These are phyloP conservation scores for Saccharomyces eubayanus DNA, from an alignment of 805 yeast species.

Conservation along the genomic window DNA sequence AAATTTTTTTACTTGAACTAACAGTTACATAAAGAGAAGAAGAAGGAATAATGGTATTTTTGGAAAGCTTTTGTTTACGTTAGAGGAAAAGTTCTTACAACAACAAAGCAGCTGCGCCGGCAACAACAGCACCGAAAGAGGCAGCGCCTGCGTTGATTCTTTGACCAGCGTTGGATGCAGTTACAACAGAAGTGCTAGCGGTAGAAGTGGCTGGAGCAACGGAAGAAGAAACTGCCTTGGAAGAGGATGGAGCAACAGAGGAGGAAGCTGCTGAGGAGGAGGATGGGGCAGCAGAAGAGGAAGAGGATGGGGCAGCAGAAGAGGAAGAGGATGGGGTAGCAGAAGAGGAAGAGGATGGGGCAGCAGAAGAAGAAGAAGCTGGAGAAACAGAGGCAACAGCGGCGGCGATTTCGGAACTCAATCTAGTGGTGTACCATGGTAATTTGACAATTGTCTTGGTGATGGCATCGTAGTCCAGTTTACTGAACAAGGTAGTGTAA, in stretches of 20 bases:
- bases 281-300: slow-evolving; percentile 1
- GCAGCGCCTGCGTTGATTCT: background rate
- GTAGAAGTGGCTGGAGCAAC: slow-evolving; percentile 1
- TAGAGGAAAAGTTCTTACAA: background rate
- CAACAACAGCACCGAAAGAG: background rate
- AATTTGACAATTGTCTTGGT: slow-evolving; percentile 24
- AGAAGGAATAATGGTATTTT: background rate
- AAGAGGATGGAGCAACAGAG: slow-evolving; percentile 3
- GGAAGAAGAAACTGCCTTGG: slow-evolving; percentile 3
- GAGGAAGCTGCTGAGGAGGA: slow-evolving; percentile 1
- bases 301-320: background rate
- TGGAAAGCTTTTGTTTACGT: background rate
- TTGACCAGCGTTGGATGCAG: background rate
- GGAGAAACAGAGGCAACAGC: slow-evolving; percentile 1
- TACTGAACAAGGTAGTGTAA: slow-evolving; percentile 26
- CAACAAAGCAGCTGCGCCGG: background rate
- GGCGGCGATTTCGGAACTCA: slow-evolving; percentile 12
- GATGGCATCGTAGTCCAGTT: slow-evolving; percentile 23
- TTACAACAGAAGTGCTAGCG: slow-evolving; percentile 1
- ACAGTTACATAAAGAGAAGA: background rate
- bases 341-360: background rate
- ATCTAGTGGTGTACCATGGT: slow-evolving; percentile 30
- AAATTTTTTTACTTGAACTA: background rate
- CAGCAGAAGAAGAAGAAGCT: background rate
- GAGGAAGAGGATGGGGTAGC: slow-evolving; percentile 3